Conservation (phyloP, 257 asterid species). For the Jacaranda copaia region DNA sequence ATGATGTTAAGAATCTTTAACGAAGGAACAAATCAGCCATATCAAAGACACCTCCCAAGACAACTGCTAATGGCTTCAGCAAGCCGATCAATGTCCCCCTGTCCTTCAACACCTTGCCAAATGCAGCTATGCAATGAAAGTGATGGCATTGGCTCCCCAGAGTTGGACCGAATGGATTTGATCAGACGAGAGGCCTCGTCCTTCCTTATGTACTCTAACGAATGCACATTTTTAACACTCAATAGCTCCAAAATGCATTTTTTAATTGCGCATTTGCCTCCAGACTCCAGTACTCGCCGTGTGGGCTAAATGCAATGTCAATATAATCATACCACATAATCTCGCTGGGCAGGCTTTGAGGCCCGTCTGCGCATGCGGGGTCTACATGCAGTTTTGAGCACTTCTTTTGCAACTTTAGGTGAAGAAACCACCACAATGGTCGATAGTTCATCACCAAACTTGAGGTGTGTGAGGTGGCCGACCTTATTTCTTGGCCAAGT, state of each 20-base stretch:
- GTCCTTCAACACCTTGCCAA: constrained; percentile 19
- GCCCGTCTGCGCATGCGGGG: constrained; percentile 11
- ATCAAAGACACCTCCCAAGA: constrained; percentile 26
- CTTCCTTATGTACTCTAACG: neutral
- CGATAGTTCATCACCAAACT: constrained; percentile 24
- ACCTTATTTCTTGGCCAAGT: neutral
- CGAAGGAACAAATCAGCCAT: constrained; percentile 38
- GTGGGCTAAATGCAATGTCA: neutral
- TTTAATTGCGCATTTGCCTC: constrained; percentile 11
- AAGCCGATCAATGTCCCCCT: constrained; percentile 5
- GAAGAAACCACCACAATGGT: constrained; percentile 2
- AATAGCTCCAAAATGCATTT: constrained; percentile 11
- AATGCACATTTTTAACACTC: neutral
- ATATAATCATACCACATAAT: neutral
- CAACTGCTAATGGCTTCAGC: neutral
- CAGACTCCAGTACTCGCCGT: constrained; percentile 29
- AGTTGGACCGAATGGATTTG: neutral
- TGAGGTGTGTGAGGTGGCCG: constrained; percentile 3
- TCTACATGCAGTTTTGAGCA: constrained; percentile 29
- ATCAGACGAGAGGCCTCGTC: neutral
- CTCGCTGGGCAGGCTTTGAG: neutral
- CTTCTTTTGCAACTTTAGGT: constrained; percentile 1
- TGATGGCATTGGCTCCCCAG: constrained; percentile 1
- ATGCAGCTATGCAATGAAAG: constrained; percentile 8
- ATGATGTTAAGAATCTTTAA: constrained; percentile 22